Conservation (phyloP, 2,329 filamentous ascomycete species). For the Emergomyces africanus region DNA sequence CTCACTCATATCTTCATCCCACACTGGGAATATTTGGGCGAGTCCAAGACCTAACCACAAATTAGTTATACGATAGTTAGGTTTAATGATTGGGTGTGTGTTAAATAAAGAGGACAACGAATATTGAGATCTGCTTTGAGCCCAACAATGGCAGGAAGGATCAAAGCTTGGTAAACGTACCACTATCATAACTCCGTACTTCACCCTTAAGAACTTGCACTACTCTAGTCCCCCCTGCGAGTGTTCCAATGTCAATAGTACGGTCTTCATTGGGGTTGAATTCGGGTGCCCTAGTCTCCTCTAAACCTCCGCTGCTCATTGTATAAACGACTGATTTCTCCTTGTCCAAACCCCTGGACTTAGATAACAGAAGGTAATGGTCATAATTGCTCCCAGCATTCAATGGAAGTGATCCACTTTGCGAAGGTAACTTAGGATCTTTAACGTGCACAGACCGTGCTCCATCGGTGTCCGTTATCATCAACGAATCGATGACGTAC, state of each 20-base stretch:
- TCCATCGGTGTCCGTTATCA: slow-evolving; percentile 58
- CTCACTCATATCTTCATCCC: slow-evolving; percentile 74
- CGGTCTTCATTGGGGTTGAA: slow-evolving; percentile 83
- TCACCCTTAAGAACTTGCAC: slow-evolving; percentile 81
- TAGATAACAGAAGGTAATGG: slow-evolving; percentile 72
- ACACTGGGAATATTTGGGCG: slow-evolving; percentile 81
- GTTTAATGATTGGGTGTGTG: not conserved
- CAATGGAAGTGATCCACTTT: not conserved
- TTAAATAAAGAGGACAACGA: not conserved
- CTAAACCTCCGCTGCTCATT: slow-evolving; percentile 59
- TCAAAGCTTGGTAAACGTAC: slow-evolving; percentile 39
- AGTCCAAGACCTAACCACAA: slow-evolving; percentile 58
- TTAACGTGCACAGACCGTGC: slow-evolving; percentile 63
- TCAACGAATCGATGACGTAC: slow-evolving; percentile 53
- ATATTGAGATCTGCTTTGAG: not conserved
- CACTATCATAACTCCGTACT: slow-evolving; percentile 78
- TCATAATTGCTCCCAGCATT: slow-evolving; percentile 40
- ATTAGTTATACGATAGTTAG: slow-evolving; percentile 7
- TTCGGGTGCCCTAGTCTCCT: slow-evolving; percentile 68
- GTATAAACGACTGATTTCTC: slow-evolving; percentile 70
- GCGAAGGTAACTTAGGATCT: slow-evolving; percentile 28
- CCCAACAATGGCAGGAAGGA: not conserved
- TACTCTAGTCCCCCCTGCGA: slow-evolving; percentile 68
- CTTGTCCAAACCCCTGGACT: slow-evolving; percentile 49
- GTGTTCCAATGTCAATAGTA: slow-evolving; percentile 72